Conservation (phyloP, 345 rosid genomes). For the Sisymbrium altissimum region DNA sequence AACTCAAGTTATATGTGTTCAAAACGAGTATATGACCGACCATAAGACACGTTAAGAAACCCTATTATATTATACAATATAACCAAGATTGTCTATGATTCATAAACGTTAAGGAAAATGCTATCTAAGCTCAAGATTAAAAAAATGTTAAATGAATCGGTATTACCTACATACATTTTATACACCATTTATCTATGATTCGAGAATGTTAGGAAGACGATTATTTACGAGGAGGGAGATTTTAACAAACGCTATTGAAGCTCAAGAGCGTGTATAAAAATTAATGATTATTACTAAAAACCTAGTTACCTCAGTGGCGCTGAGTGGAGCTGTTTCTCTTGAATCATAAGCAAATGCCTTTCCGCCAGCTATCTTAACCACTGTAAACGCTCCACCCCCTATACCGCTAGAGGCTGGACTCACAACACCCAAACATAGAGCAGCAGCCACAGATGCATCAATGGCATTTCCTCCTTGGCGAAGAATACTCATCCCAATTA, state of each 20-base stretch:
- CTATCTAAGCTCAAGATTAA: no score
- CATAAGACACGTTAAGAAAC: not conserved
- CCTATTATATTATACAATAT: not conserved
- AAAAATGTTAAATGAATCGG: no score
- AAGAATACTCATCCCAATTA: conserved; percentile 39
- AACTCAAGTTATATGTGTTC: not conserved
- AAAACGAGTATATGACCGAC: not conserved
- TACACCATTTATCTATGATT: no score
- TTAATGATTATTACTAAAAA: no score
- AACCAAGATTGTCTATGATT: not conserved
- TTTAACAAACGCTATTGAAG: no score
- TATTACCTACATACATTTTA: not conserved
- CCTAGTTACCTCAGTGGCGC: conserved; percentile 57
- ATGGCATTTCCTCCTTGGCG: conserved; percentile 55
- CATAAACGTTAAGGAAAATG: not conserved
- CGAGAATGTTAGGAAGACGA: no score
- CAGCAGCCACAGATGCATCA: conserved; percentile 57
- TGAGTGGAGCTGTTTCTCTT: conserved; percentile 63
- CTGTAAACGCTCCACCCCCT: conserved; percentile 65
- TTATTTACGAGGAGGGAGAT: no score
- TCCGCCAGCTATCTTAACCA: conserved; percentile 39
- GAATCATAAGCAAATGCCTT: conserved; percentile 44
- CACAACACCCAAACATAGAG: conserved; percentile 62
- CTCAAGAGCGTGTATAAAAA: no score
- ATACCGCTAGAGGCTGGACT: conserved; percentile 63